Evolutionary conservation across 768 basidiomycete genomes (phyloP).

Genomic region (Russula abietina): DNA sequence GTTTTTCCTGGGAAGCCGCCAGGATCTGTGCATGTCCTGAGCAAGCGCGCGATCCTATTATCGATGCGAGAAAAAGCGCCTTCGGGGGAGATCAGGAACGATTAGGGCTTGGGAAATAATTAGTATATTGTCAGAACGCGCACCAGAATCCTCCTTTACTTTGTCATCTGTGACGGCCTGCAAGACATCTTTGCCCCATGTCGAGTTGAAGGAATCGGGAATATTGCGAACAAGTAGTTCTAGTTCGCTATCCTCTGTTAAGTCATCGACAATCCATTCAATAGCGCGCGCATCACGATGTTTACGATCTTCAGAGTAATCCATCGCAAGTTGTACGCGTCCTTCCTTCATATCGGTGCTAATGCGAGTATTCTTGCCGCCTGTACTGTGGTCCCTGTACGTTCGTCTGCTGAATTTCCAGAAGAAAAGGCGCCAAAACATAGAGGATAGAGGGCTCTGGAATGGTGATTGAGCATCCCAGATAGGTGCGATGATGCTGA

Average conservation of each 20-base stretch:
- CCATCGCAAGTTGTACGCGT: slow-evolving; percentile 15
- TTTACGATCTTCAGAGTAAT: not conserved
- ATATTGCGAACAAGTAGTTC: slow-evolving; percentile 6
- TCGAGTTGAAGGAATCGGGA: slow-evolving; percentile 4
- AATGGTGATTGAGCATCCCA: slow-evolving; percentile 18
- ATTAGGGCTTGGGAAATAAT: not conserved
- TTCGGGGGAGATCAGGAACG: not conserved
- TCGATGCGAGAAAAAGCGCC: not conserved
- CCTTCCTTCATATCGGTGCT: slow-evolving; percentile 10
- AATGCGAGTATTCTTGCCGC: not conserved
- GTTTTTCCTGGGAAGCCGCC: not conserved
- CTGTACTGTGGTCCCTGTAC: slow-evolving; percentile 6
- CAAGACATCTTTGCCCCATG: slow-evolving; percentile 9
- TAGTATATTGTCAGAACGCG: not conserved
- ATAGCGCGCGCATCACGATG: slow-evolving; percentile 9
- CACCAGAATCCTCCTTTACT: too few species aligned
- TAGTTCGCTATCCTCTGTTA: slow-evolving; percentile 15
- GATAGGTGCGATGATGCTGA: slow-evolving; percentile 15
- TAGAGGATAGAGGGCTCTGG: slow-evolving; percentile 14
- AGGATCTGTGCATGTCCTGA: not conserved
- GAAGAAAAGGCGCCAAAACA: slow-evolving; percentile 16
- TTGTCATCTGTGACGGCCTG: not conserved
- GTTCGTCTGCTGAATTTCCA: not conserved
- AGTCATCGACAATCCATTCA: slow-evolving; percentile 6
- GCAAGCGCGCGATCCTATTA: not conserved